Evolutionary conservation across 805 yeast genomes (phyloP).

Genomic region (Isabelozyma rhagii): DNA sequence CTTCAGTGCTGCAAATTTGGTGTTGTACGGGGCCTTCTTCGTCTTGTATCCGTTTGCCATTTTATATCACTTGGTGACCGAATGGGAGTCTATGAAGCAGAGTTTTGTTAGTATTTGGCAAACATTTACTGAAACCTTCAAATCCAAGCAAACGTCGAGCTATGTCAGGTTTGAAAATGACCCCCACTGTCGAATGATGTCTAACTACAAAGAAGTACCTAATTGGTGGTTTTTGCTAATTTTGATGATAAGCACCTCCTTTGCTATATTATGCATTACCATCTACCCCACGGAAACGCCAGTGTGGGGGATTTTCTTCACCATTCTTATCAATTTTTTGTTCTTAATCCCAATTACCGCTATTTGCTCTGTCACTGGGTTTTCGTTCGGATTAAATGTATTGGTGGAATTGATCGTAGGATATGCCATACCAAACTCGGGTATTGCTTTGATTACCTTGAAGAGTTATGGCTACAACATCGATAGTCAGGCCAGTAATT

Average conservation of each 20-base stretch:
- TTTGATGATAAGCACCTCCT: slow-evolving; percentile 42
- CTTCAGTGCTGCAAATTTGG: slow-evolving; percentile 59
- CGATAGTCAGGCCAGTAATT: slow-evolving; percentile 62
- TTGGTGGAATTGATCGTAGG: slow-evolving; percentile 64
- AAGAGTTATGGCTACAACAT: slow-evolving; percentile 51
- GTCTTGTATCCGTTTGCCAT: slow-evolving; percentile 56
- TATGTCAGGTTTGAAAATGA: slow-evolving; percentile 37
- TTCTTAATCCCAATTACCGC: slow-evolving; percentile 62
- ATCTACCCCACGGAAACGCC: slow-evolving; percentile 55
- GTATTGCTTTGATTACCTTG: slow-evolving; percentile 55
- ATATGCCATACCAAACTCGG: slow-evolving; percentile 57
- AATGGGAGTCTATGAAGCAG: slow-evolving; percentile 40
- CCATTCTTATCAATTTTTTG: slow-evolving; percentile 50
- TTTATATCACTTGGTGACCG: slow-evolving; percentile 44
- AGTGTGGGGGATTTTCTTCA: slow-evolving; percentile 60
- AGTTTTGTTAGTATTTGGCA: slow-evolving; percentile 34
- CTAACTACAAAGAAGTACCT: slow-evolving; percentile 65
- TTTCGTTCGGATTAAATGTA: slow-evolving; percentile 57
- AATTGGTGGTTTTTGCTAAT: slow-evolving; percentile 63
- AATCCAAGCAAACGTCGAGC: slow-evolving; percentile 7
- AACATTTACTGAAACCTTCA: slow-evolving; percentile 26
- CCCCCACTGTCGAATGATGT: slow-evolving; percentile 58
- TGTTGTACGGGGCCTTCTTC: slow-evolving; percentile 56
- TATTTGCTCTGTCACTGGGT: slow-evolving; percentile 60
- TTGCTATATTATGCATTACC: slow-evolving; percentile 43